phyloP scores from a whole-genome alignment of 2,329 filamentous ascomycete genomes.

The Penicillium brasilianum region DNA sequence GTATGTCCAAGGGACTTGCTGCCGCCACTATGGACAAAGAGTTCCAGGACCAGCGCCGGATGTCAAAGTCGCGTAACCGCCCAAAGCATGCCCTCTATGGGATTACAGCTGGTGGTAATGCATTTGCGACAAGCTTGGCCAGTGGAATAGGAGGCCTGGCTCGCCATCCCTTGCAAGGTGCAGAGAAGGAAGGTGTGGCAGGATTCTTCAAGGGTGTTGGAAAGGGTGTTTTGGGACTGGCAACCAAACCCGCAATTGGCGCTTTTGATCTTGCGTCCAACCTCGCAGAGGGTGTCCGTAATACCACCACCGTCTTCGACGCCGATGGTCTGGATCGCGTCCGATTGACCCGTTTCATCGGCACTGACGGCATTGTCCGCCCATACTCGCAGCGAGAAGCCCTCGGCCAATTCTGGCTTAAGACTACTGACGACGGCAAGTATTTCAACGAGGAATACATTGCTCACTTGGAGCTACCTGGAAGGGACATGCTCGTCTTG shows the following conservation, averaged over 20 bases:
- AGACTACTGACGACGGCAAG: conserved; percentile 95
- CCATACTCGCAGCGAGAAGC: conserved; percentile 95
- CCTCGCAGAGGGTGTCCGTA: conserved; percentile 94
- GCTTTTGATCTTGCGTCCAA: conserved; percentile 97
- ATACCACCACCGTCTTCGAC: conserved; percentile 98
- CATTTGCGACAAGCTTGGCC: conserved; percentile 87
- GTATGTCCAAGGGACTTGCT: conserved; percentile 93
- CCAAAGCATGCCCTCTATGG: conserved; percentile 98
- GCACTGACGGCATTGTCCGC: conserved; percentile 88
- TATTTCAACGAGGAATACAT: conserved; percentile 99
- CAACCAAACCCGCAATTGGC: conserved; percentile 95
- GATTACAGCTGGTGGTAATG: conserved; percentile 93
- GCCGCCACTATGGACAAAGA: conserved; percentile 97
- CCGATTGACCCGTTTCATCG: conserved; percentile 89
- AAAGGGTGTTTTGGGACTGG: conserved; percentile 90
- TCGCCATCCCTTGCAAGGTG: conserved; percentile 90
- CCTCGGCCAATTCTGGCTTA: conserved; percentile 97
- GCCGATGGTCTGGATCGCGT: conserved; percentile 92
- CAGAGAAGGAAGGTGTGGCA: conserved; percentile 89
- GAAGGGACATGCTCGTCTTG: conserved; percentile 87
- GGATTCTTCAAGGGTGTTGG: conserved; percentile 98
- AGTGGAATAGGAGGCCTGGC: conserved; percentile 93
- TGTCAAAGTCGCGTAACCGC: conserved; percentile 87
- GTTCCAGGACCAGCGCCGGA: conserved; percentile 94
- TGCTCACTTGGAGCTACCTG: conserved; percentile 88